Evolutionary conservation across 2,329 filamentous ascomycete species (phyloP).

Genomic region (Clonostachys sp.): DNA sequence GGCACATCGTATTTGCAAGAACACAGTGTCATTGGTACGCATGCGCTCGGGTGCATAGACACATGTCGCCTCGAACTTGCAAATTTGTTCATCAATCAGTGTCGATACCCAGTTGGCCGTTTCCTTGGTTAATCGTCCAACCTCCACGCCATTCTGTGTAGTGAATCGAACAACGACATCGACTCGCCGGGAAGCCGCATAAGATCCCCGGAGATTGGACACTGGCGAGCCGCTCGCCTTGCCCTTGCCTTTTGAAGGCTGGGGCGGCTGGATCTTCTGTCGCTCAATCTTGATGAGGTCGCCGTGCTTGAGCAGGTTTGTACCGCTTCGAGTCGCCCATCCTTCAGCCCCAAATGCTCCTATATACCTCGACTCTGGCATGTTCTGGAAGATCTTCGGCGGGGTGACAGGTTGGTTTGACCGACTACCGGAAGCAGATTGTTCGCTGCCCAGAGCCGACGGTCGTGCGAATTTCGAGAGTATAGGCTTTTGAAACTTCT

Average conservation of each 20-base stretch:
- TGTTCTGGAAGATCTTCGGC: slow-evolving; percentile 11
- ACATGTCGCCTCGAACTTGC: slow-evolving; percentile 79
- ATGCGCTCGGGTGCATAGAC: slow-evolving; percentile 85
- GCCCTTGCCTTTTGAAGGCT: slow-evolving; percentile 35
- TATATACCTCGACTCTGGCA: slow-evolving; percentile 61
- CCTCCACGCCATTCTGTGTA: slow-evolving; percentile 70
- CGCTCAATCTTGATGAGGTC: slow-evolving; percentile 85
- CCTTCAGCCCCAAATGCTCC: slow-evolving; percentile 88
- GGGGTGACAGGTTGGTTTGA: background rate
- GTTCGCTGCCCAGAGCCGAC: background rate
- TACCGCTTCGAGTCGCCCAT: slow-evolving; percentile 86
- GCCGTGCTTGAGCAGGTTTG: slow-evolving; percentile 70
- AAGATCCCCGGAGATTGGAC: slow-evolving; percentile 27
- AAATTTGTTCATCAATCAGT: slow-evolving; percentile 84
- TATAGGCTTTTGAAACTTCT: slow-evolving; percentile 29
- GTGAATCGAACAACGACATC: slow-evolving; percentile 93
- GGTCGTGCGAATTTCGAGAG: background rate
- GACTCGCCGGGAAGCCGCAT: slow-evolving; percentile 58
- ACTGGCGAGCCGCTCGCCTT: slow-evolving; percentile 25
- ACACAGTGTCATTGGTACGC: slow-evolving; percentile 90
- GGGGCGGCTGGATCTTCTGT: slow-evolving; percentile 64
- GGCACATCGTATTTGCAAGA: slow-evolving; percentile 78
- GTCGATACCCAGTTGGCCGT: slow-evolving; percentile 88
- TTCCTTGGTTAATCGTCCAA: slow-evolving; percentile 84
- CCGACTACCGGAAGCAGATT: background rate